Conservation (phyloP, 2,329 filamentous ascomycete genomes). For the Colletotrichum musicola region DNA sequence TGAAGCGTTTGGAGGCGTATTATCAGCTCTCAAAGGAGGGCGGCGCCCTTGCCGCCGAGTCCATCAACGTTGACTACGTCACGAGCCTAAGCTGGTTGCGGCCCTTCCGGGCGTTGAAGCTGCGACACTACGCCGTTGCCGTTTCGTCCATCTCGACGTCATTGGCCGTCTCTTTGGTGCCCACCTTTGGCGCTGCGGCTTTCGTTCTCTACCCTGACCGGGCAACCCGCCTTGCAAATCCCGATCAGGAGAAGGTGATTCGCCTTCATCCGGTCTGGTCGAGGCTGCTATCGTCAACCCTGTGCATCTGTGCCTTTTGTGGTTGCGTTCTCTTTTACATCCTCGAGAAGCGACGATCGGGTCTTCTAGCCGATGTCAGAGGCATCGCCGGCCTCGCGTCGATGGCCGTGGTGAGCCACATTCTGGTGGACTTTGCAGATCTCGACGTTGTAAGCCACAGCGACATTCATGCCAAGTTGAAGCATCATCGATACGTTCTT, state of each 20-base stretch:
- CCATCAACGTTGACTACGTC: constrained; percentile 80
- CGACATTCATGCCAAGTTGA: constrained; percentile 77
- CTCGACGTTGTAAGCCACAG: constrained; percentile 76
- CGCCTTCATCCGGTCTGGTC: constrained; percentile 70
- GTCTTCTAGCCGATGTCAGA: constrained; percentile 75
- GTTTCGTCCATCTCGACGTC: constrained; percentile 74
- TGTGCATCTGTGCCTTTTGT: constrained; percentile 69
- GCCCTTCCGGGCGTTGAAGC: constrained; percentile 71
- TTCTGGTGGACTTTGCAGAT: constrained; percentile 79
- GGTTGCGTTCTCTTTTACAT: constrained; percentile 71
- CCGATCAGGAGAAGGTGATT: constrained; percentile 64
- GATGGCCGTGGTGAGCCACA: constrained; percentile 80
- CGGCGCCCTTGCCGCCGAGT: constrained; percentile 73
- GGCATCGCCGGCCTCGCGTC: constrained; percentile 81
- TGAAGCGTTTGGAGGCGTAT: constrained; percentile 75
- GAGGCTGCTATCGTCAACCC: constrained; percentile 67
- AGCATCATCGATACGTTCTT: constrained; percentile 74
- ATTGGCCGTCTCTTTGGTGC: constrained; percentile 76
- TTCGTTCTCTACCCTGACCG: constrained; percentile 69
- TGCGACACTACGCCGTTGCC: constrained; percentile 76
- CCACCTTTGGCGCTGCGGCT: constrained; percentile 75
- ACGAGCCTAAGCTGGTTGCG: constrained; percentile 76
- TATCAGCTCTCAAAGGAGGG: constrained; percentile 73
- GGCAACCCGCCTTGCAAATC: constrained; percentile 55
- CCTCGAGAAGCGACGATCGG: constrained; percentile 73